phyloP scores from a whole-genome alignment of 768 basidiomycete genomes.

The Mycena latifolia region DNA sequence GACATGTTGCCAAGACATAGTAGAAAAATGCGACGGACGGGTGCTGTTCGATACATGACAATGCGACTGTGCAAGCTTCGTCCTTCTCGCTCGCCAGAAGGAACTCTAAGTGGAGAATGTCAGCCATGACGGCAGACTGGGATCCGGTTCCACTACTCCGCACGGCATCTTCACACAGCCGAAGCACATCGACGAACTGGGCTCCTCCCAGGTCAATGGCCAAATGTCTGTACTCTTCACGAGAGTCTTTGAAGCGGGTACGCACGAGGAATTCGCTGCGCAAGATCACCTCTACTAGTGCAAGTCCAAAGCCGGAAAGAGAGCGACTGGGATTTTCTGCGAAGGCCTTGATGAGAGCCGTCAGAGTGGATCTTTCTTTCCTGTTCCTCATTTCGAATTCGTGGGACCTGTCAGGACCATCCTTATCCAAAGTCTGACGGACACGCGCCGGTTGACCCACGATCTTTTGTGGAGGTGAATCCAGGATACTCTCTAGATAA shows the following conservation, averaged over 20 bases:
- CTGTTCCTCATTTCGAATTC: not conserved
- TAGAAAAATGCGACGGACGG: slow-evolving; percentile 12
- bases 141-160: not conserved
- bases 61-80: not conserved
- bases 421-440: too few species aligned
- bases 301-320: not conserved
- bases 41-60: slow-evolving; percentile 3
- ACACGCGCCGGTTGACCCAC: too few species aligned
- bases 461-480: too few species aligned
- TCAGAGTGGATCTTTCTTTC: not conserved
- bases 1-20: slow-evolving; percentile 3
- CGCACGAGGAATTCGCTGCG: not conserved
- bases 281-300: slow-evolving; percentile 2
- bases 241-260: not conserved
- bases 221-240: not conserved
- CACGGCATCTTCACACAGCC: not conserved
- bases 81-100: not conserved
- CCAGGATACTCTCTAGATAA: too few species aligned
- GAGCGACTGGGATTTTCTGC: not conserved
- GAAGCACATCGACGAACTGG: not conserved
- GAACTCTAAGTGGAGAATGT: slow-evolving; percentile 14
- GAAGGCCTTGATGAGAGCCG: not conserved
- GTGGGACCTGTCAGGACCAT: too few species aligned
- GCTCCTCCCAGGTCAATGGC: not conserved
- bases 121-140: not conserved